Conservation (phyloP, 106 monocot genomes). For the Allium fistulosum region DNA sequence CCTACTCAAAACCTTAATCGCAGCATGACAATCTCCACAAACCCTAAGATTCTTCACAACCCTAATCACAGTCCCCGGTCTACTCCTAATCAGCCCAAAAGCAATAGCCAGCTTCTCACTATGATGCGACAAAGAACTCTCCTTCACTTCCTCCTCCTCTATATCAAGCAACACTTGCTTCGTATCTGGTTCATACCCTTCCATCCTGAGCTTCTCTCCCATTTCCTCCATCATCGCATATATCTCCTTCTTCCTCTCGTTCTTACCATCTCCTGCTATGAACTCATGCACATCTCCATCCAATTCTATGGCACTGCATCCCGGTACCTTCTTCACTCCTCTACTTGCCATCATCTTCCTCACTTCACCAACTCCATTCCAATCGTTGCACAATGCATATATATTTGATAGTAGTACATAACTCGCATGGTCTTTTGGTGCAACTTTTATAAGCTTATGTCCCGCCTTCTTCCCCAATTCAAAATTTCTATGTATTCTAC, state of each 20-base stretch:
- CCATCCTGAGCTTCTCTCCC: conserved; percentile 17
- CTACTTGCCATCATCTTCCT: conserved; percentile 51
- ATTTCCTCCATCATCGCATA: conserved; percentile 40
- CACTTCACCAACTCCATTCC: conserved; percentile 35
- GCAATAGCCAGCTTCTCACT: conserved; percentile 64
- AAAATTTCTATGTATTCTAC: conserved; percentile 35
- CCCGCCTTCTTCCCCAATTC: conserved; percentile 51
- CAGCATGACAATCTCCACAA: conserved; percentile 44
- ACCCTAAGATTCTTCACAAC: conserved; percentile 50
- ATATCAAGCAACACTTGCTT: conserved; percentile 40
- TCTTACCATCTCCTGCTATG: conserved; percentile 34
- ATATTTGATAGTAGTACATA: conserved; percentile 61
- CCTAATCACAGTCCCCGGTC: conserved; percentile 22
- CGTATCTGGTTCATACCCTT: conserved; percentile 38
- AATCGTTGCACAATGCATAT: conserved; percentile 34
- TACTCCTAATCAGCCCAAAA: conserved; percentile 35
- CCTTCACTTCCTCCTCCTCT: conserved; percentile 41
- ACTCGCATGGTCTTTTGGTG: conserved; percentile 38
- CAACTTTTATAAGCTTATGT: conserved; percentile 33
- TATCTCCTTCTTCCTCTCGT: conserved; percentile 31
- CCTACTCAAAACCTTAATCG: conserved; percentile 33
- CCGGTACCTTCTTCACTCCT: conserved; percentile 55
- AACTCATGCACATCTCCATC: conserved; percentile 43
- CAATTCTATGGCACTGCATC: conserved; percentile 51
- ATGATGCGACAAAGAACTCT: conserved; percentile 32